Conservation (phyloP, 2,329 filamentous ascomycete genomes). For the Diaporthe caulivora region DNA sequence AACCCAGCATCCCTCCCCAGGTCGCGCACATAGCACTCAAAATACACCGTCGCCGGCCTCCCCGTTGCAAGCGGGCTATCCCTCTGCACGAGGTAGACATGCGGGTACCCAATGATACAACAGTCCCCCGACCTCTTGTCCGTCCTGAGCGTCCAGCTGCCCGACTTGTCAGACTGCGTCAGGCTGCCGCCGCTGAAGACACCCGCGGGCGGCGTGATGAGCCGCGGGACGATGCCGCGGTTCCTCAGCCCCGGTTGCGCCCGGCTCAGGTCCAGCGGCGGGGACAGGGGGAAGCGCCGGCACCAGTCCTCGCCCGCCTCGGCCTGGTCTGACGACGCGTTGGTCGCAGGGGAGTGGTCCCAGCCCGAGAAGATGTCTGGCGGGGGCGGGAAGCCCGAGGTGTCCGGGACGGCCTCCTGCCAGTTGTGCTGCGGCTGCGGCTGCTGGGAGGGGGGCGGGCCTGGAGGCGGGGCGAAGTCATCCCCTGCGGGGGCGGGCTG, state of each 20-base stretch:
- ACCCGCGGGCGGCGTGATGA: conserved; percentile 59
- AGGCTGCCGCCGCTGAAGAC: conserved; percentile 61
- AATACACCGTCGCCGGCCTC: conserved; percentile 72
- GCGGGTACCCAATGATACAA: conserved; percentile 75
- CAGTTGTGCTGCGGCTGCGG: conserved; percentile 71
- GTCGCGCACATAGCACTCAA: conserved; percentile 68
- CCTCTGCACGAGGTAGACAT: conserved; percentile 73
- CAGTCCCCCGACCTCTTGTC: conserved; percentile 66
- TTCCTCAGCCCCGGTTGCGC: conserved; percentile 47
- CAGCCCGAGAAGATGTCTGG: conserved; percentile 74
- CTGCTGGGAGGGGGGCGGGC: conserved; percentile 49
- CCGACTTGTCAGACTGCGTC: conserved; percentile 56
- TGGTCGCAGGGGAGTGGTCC: conserved; percentile 75
- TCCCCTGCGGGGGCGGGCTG: neutral
- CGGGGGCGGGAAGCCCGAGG: conserved; percentile 78
- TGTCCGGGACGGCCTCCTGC: conserved; percentile 79
- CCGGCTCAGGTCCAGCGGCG: conserved; percentile 63
- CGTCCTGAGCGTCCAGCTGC: conserved; percentile 60
- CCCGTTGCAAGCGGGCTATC: conserved; percentile 66
- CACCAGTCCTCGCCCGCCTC: conserved; percentile 77
- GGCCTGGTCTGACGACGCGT: conserved; percentile 74
- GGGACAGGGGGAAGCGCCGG: conserved; percentile 66
- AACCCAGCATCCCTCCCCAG: conserved; percentile 50
- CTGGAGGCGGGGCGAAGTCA: conserved; percentile 48
- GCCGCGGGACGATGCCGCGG: conserved; percentile 53